Conservation (phyloP, 1,139 yeast genomes). For the Pichia cactophila region DNA sequence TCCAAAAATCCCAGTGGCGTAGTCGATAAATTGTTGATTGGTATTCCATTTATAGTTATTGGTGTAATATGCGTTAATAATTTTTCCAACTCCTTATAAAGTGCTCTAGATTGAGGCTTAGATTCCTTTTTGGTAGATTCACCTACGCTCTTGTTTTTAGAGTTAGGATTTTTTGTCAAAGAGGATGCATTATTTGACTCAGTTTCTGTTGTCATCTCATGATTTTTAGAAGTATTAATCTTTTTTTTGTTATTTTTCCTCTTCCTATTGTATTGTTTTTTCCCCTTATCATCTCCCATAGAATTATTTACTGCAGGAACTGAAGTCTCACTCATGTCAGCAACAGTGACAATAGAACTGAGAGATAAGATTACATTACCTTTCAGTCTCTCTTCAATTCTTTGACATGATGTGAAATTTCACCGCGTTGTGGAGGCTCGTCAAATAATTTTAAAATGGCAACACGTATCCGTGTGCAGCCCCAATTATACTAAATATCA, state of each 20-base stretch:
- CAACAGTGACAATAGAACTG: neutral
- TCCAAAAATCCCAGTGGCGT: constrained; percentile 17
- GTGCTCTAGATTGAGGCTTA: neutral
- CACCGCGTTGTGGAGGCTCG: neutral
- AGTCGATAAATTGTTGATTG: constrained; percentile 15
- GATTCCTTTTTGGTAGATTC: neutral
- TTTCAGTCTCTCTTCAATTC: too few relatives aligned
- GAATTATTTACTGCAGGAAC: neutral
- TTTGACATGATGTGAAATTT: too few relatives aligned
- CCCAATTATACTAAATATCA: neutral
- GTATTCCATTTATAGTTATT: constrained; percentile 26
- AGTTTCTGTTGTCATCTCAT: neutral
- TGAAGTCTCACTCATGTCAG: neutral
- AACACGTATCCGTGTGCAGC: too few relatives aligned
- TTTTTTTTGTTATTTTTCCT: neutral
- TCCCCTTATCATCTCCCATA: neutral
- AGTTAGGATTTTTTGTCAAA: neutral
- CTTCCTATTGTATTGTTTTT: neutral
- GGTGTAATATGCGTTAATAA: constrained; percentile 12
- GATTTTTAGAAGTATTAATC: neutral
- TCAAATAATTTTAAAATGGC: too few relatives aligned
- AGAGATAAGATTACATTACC: too few relatives aligned
- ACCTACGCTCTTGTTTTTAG: neutral
- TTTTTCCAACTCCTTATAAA: constrained; percentile 9
- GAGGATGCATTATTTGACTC: neutral